phyloP scores from a whole-genome alignment of 306 rosid species.

The Lotus japonicus region DNA sequence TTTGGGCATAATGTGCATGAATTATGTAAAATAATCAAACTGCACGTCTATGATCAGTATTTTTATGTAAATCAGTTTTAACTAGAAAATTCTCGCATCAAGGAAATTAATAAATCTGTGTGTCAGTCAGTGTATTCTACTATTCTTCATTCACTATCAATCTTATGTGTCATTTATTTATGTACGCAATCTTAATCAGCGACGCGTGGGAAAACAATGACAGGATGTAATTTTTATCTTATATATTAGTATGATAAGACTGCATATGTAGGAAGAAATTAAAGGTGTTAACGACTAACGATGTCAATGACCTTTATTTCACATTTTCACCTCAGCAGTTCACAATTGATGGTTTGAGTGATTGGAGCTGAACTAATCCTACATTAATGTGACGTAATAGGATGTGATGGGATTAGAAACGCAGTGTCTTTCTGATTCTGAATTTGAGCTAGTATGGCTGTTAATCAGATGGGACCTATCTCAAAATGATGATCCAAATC shows the following conservation, averaged over 20 bases:
- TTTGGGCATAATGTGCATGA: too few species aligned
- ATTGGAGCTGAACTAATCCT: slow-evolving; percentile 12
- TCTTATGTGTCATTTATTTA: slow-evolving; percentile 16
- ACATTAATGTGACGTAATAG: not conserved
- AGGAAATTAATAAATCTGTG: too few species aligned
- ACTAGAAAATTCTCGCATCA: too few species aligned
- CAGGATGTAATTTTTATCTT: not conserved
- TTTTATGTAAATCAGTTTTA: too few species aligned
- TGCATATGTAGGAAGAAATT: not conserved
- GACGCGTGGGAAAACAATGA: slow-evolving; percentile 23
- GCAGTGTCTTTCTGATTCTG: not conserved
- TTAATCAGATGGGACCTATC: too few species aligned
- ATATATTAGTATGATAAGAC: not conserved
- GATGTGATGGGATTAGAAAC: not conserved
- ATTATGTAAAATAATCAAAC: not conserved
- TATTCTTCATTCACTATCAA: not conserved
- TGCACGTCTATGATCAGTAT: too few species aligned
- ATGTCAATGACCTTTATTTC: not conserved
- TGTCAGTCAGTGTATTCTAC: too few species aligned
- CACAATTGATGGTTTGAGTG: slow-evolving; percentile 26
- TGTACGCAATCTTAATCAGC: not conserved
- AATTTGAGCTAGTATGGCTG: not conserved
- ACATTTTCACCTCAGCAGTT: not conserved
- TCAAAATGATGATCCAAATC: too few species aligned
- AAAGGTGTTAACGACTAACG: not conserved